These are phyloP conservation scores for Lathyrus aphaca DNA, from an alignment of 306 rosid species.

Conservation along the genomic window DNA sequence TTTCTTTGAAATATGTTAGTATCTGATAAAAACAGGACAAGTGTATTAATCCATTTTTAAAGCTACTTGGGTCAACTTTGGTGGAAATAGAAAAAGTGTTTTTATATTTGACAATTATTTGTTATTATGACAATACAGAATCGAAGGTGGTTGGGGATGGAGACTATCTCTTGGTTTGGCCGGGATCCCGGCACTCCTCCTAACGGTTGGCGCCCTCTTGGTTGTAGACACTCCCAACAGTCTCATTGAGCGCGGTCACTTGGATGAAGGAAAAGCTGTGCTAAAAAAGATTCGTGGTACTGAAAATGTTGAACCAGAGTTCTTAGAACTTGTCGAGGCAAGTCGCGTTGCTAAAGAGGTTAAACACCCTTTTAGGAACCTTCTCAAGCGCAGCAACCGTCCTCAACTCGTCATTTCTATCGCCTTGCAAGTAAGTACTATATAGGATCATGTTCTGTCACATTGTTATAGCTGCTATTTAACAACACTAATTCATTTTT, in stretches of 20 bases:
- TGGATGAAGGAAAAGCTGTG: constrained; percentile 79
- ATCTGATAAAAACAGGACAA: background rate
- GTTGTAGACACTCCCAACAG: constrained; percentile 97
- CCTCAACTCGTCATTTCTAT: constrained; percentile 88
- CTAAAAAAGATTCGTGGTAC: constrained; percentile 76
- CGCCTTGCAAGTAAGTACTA: constrained; percentile 58
- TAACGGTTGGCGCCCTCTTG: constrained; percentile 69
- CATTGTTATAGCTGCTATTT: too few relatives aligned
- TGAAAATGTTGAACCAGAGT: constrained; percentile 80
- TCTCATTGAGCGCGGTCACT: constrained; percentile 74
- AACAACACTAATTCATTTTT: background rate
- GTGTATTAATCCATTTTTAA: constrained; percentile 7
- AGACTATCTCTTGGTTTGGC: constrained; percentile 92
- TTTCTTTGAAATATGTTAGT: background rate
- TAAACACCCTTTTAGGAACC: constrained; percentile 81
- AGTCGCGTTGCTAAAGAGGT: constrained; percentile 73
- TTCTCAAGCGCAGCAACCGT: constrained; percentile 67
- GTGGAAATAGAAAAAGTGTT: background rate
- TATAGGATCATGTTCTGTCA: too few relatives aligned
- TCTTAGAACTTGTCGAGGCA: constrained; percentile 74
- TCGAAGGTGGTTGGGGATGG: constrained; percentile 95
- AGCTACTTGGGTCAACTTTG: constrained; percentile 1
- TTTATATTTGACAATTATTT: too few relatives aligned
- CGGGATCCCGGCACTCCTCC: constrained; percentile 75
- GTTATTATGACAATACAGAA: constrained; percentile 45